These are phyloP conservation scores for Salix suchowensis DNA, from an alignment of 345 rosid species.

Conservation along the genomic window DNA sequence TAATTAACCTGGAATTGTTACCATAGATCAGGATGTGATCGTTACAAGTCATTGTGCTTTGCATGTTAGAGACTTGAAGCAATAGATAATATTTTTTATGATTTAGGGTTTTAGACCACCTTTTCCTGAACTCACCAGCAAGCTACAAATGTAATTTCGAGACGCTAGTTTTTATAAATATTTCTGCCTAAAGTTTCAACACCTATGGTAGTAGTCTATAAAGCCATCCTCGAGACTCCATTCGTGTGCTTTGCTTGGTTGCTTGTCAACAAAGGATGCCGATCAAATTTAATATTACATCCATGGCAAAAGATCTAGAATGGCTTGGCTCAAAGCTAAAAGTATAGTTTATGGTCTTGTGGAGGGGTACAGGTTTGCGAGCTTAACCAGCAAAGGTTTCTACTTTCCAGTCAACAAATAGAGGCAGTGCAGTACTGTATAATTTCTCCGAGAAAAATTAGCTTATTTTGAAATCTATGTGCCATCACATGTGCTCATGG, in stretches of 20 bases:
- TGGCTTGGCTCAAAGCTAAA: neutral
- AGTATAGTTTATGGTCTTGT: neutral
- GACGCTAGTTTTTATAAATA: neutral
- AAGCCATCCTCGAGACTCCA: conserved; percentile 7
- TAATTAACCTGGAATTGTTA: neutral
- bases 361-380: neutral
- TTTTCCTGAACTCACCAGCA: neutral
- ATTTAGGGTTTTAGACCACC: neutral
- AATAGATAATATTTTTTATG: neutral
- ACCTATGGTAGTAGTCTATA: conserved; percentile 12
- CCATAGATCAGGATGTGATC: conserved; percentile 7
- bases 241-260: conserved; percentile 12
- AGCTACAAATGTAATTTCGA: neutral
- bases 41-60: conserved; percentile 3
- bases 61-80: neutral
- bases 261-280: conserved; percentile 26
- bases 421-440: neutral
- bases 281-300: conserved; percentile 2
- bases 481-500: neutral
- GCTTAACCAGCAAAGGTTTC: neutral
- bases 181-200: conserved; percentile 21
- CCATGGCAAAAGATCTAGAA: neutral
- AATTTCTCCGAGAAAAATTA: neutral
- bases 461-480: neutral
- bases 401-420: neutral